Evolutionary conservation across 108 stramenopile genomes (phyloP).

Genomic region (Seminavis robusta): DNA sequence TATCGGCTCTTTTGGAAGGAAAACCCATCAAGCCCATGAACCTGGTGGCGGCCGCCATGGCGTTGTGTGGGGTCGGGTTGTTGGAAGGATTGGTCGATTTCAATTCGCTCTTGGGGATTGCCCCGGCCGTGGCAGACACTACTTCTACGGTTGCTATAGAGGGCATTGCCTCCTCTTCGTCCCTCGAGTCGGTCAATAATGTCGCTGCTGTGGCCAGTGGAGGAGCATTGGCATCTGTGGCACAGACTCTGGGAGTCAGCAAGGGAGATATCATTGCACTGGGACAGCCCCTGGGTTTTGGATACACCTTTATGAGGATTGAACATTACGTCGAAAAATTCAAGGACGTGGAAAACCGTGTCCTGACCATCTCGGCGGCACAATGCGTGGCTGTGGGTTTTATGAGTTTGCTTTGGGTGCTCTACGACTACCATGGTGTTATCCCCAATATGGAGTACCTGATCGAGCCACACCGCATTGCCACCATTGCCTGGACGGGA

Average conservation of each 20-base stretch:
- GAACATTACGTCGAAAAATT: slow-evolving; percentile 33
- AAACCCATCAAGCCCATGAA: slow-evolving; percentile 17
- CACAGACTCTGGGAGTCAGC: slow-evolving; percentile 31
- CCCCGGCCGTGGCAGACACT: slow-evolving; percentile 23
- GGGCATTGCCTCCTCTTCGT: slow-evolving; percentile 2
- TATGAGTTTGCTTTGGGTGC: slow-evolving; percentile 18
- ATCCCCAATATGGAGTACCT: slow-evolving; percentile 35
- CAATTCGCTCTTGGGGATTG: slow-evolving; percentile 43
- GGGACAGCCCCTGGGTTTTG: slow-evolving; percentile 62
- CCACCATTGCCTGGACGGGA: slow-evolving; percentile 62
- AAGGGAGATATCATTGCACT: slow-evolving; percentile 39
- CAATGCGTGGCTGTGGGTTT: slow-evolving; percentile 33
- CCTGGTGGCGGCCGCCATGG: slow-evolving; percentile 28
- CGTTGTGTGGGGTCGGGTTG: slow-evolving; percentile 57
- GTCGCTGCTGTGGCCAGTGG: neutral
- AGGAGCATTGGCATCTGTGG: slow-evolving; percentile 29
- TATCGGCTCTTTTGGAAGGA: slow-evolving; percentile 33
- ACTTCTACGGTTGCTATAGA: neutral
- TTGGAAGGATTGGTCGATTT: slow-evolving; percentile 35
- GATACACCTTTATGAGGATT: slow-evolving; percentile 55
- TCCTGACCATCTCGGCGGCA: slow-evolving; percentile 42
- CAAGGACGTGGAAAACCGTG: slow-evolving; percentile 28
- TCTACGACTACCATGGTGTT: slow-evolving; percentile 25
- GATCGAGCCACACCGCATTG: slow-evolving; percentile 16
- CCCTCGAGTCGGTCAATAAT: slow-evolving; percentile 7